These are phyloP conservation scores for Cephalotrichum gorgonifer DNA, from an alignment of 2,329 filamentous ascomycete genomes.

Conservation along the genomic window DNA sequence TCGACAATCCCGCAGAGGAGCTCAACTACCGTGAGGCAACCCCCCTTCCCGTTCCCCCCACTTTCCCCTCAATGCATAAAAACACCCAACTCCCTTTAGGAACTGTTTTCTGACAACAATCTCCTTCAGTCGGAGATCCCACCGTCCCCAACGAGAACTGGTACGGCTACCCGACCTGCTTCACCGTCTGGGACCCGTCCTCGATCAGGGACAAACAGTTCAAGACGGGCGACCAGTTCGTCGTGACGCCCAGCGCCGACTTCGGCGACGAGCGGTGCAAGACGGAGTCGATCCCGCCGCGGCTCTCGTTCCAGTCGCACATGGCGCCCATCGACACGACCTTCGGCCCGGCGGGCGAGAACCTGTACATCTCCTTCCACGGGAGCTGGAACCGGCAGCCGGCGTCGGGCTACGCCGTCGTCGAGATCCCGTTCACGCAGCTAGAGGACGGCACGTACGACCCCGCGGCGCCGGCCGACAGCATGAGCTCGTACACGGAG, in stretches of 20 bases:
- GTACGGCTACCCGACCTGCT: slow-evolving; percentile 54
- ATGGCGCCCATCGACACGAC: slow-evolving; percentile 51
- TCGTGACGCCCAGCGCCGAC: slow-evolving; percentile 20
- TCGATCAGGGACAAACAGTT: slow-evolving; percentile 17
- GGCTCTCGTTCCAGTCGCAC: slow-evolving; percentile 46
- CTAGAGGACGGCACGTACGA: slow-evolving; percentile 16
- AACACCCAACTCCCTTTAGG: neutral
- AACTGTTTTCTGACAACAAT: neutral
- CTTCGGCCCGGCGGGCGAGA: slow-evolving; percentile 40
- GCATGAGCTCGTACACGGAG: slow-evolving; percentile 17
- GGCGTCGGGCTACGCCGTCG: slow-evolving; percentile 25
- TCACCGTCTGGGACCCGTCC: slow-evolving; percentile 39
- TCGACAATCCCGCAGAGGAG: slow-evolving; percentile 55
- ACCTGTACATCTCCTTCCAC: slow-evolving; percentile 50
- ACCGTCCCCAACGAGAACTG: slow-evolving; percentile 16
- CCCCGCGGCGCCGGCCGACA: slow-evolving; percentile 18
- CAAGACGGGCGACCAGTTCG: slow-evolving; percentile 24
- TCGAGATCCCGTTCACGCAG: slow-evolving; percentile 21
- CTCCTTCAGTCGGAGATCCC: slow-evolving; percentile 16
- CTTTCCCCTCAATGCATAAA: neutral
- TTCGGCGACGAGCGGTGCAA: slow-evolving; percentile 24
- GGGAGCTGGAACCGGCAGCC: slow-evolving; percentile 40
- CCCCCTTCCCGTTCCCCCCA: neutral
- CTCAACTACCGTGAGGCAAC: slow-evolving; percentile 43
- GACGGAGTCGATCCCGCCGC: slow-evolving; percentile 23